Conservation (phyloP, 306 rosid genomes). For the Quercus suber region DNA sequence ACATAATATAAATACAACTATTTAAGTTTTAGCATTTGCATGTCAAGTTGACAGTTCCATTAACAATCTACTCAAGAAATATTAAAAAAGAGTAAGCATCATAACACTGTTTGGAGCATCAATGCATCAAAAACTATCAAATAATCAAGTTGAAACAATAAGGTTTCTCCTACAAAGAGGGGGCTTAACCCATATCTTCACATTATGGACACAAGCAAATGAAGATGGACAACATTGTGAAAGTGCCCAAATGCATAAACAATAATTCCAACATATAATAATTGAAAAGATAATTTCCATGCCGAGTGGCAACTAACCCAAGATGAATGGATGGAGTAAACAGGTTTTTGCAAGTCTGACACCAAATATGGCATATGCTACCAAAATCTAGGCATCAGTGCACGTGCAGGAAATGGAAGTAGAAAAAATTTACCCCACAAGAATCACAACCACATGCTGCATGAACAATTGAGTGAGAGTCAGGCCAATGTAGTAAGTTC, state of each 20-base stretch:
- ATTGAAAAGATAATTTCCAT: neutral
- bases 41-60: neutral
- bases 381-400: slow-evolving; percentile 4
- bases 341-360: neutral
- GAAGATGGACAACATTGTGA: neutral
- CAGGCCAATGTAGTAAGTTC: slow-evolving; percentile 22
- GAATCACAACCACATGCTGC: slow-evolving; percentile 61
- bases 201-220: neutral
- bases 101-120: neutral
- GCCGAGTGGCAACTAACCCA: neutral
- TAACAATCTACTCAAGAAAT: neutral
- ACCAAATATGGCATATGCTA: neutral
- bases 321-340: neutral
- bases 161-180: neutral
- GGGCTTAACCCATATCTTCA: neutral
- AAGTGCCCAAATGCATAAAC: neutral
- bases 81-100: neutral
- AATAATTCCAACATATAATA: neutral
- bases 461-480: slow-evolving; percentile 44
- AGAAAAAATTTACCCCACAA: slow-evolving; percentile 73
- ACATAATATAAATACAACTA: neutral
- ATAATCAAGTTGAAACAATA: neutral
- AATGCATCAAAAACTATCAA: neutral
- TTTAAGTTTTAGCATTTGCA: neutral
- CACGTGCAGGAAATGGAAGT: slow-evolving; percentile 9